Evolutionary conservation across 441 rosid genomes (phyloP), one percentile per base, ranked within the genome.

Genomic region (Eruca vesicaria): DNA sequence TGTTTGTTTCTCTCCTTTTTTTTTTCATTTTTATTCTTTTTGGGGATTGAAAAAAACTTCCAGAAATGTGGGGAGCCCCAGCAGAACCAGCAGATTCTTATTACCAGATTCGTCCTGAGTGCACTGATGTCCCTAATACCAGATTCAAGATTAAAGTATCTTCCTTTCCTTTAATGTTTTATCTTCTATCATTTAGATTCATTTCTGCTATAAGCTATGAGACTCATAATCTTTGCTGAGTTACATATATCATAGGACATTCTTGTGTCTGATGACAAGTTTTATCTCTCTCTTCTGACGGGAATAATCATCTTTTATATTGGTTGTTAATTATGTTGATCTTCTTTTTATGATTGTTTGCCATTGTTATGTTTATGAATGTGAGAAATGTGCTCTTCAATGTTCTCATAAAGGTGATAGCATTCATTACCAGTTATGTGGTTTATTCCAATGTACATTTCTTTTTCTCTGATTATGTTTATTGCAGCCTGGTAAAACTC

Each of bases 401-500:
- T 62, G 52, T 62, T 50, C 23, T 63, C 9, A 52, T 53, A 29
- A 12, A 38, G 69, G 23, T 63, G 31, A 45, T 7, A n/a, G 4
- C 19, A 48, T 48, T 15, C 19, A 45, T n/a, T 45, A 71, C 10
- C 48, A 63, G 70, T 29, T 57, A 43, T 29, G 41, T 66, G 36
- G 5, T 20, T 23, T 28, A 56, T 20, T 28, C 58, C 59, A 48
- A 0, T 35, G n/a, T n/a, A 50, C 20, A 6, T 23, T 2, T 23
- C 31, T 1, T 35, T 45, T 57, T 53, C 9, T 18, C n/a, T 61
- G 2, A 68, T 61, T 66, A 9, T 79, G 66, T 72, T 74, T 65
- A 15, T 23, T 82, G 14, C 87, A 95, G 98, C 92, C 97, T 71
- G 97, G 98, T 81, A 95, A 88, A 83, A 95, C 99, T 20, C 79